Conservation (phyloP, 1,284 basidiomycete genomes). For the Ganoderma multipileum region DNA sequence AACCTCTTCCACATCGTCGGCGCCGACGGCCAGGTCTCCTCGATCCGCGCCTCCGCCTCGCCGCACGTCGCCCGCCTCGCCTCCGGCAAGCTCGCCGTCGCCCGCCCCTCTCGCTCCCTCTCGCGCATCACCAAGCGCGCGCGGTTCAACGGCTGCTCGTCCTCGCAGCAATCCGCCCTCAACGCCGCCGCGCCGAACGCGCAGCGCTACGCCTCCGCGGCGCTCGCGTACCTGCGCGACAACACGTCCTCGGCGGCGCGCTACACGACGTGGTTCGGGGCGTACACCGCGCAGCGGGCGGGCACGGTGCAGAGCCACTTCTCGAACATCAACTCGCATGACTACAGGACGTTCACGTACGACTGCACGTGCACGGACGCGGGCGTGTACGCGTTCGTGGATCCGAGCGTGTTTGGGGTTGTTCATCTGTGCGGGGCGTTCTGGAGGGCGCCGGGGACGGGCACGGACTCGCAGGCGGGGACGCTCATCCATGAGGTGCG, state of each 20-base stretch:
- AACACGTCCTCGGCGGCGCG: neutral
- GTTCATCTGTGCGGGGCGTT: constrained; percentile 56
- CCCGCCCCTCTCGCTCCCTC: no score
- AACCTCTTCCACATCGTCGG: neutral
- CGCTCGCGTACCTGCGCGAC: neutral
- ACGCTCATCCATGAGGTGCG: constrained; percentile 41
- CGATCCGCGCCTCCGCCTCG: neutral
- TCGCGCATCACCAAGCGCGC: neutral
- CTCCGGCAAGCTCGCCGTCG: neutral
- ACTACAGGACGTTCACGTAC: neutral
- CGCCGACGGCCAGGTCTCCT: neutral
- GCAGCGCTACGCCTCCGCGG: neutral
- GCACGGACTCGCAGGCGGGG: constrained; percentile 54
- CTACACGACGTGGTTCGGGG: neutral
- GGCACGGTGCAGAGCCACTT: neutral
- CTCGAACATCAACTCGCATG: neutral
- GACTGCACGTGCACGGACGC: neutral
- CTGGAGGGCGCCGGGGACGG: constrained; percentile 52
- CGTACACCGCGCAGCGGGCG: neutral
- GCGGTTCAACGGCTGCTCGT: neutral
- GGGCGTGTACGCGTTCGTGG: constrained; percentile 39
- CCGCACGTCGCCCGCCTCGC: neutral
- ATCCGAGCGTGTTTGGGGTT: constrained; percentile 46
- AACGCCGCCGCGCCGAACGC: neutral
- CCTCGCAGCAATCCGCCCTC: neutral